phyloP scores from a whole-genome alignment of 2,329 filamentous ascomycete genomes.

The Pleurostoma richardsiae region DNA sequence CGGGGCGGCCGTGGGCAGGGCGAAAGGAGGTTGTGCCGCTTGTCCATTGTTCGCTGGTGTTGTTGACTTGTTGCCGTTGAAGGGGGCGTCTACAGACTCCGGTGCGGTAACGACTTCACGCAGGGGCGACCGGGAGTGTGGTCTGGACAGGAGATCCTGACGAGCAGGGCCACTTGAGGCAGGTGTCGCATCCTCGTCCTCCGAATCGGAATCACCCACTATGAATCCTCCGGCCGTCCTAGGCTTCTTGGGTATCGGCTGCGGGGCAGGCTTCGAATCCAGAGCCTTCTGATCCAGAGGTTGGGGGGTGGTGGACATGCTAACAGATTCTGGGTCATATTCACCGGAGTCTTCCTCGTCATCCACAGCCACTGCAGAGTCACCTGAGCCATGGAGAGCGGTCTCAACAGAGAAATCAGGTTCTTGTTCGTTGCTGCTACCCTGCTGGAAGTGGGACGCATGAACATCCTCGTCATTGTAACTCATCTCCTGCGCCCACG shows the following conservation, averaged over 20 bases:
- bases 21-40: constrained; percentile 6
- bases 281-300: constrained; percentile 21
- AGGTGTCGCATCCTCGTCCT: constrained; percentile 34
- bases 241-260: constrained; percentile 46
- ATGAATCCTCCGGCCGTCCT: constrained; percentile 57
- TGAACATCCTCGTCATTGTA: constrained; percentile 52
- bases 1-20: constrained; percentile 14
- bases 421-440: constrained; percentile 50
- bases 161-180: constrained; percentile 13
- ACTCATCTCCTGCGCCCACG: constrained; percentile 48
- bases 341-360: constrained; percentile 48
- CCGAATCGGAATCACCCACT: constrained; percentile 55
- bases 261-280: constrained; percentile 23
- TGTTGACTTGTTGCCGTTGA: constrained; percentile 18
- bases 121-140: constrained; percentile 11
- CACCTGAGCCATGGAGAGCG: constrained; percentile 42
- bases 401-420: constrained; percentile 34
- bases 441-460: constrained; percentile 44
- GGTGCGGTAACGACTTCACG: constrained; percentile 15
- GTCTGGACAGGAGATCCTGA: constrained; percentile 8
- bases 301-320: constrained; percentile 23
- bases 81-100: constrained; percentile 18
- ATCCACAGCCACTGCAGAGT: constrained; percentile 35
- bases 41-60: constrained; percentile 8
- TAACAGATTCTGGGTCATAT: constrained; percentile 54